Evolutionary conservation across 1,284 basidiomycete genomes (phyloP), one percentile per base, ranked within the genome.

Genomic region (Inonotus obliquus): DNA sequence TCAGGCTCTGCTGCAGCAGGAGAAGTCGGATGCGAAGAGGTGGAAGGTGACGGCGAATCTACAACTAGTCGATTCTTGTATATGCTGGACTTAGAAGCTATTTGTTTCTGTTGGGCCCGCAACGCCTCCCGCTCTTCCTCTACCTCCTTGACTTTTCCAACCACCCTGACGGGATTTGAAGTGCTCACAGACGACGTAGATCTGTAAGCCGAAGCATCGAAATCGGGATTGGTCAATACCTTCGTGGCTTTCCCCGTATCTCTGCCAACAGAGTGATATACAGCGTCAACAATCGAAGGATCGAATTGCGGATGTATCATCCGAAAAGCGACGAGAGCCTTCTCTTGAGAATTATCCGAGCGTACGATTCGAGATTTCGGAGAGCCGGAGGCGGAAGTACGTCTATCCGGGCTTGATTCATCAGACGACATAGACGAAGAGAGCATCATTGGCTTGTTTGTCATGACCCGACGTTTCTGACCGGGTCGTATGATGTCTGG

Each of bases 81-180:
- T 60, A 91, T 91, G 70, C 84, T 78, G 11, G 89, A 91, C 69
- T 83, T 86, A 71, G 87, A 89, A 11, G 85, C 89, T 71, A 87
- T 85, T 72, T 89, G 86, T 69, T 79, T 85, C 60, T 78, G 78
- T 38, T 84, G 83, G 21, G 79, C 80, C 61, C 85, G 79, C 65
- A 79, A 81, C 1, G 85, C 86, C 67, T 83, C 85, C 27, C 76
- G 80, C 13, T 84, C 85, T 65, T 90, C 86, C 54, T 89, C 86
- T 27, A 89, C 71, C 67, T 89, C 88, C 63, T 79, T 82, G 27
- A 89, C 85, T 57, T 85, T 79, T 21, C 87, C 87, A 17, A 76
- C 65, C 29, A 55, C 49, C 21, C 44, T 32, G 39, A 53, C 35
- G 10, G 57, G 48, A 23, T 23, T 44, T 14, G 51, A 21, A n/a